These are phyloP conservation scores for Fermentozyma sake DNA, from an alignment of 1,139 yeast genomes.

Conservation along the genomic window DNA sequence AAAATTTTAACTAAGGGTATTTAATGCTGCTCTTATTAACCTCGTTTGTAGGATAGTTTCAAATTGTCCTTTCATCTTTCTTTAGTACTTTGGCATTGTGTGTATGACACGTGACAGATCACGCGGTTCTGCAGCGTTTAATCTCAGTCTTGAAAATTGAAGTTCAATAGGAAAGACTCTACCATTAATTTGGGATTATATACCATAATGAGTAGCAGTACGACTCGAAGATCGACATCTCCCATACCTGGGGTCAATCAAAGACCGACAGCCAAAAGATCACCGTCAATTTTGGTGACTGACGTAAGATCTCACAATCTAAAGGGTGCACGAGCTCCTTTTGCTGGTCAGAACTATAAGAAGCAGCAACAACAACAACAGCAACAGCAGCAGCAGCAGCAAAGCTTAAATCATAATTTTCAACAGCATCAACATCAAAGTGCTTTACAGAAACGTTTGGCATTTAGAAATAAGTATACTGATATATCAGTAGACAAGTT, in stretches of 20 bases:
- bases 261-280: conserved; percentile 75
- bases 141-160: too few species aligned
- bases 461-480: conserved; percentile 48
- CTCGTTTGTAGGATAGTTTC: too few species aligned
- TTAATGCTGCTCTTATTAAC: too few species aligned
- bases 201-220: too few species aligned
- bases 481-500: conserved; percentile 70
- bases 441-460: conserved; percentile 24
- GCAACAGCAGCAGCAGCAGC: conserved; percentile 9
- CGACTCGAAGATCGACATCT: too few species aligned
- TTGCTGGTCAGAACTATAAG: conserved; percentile 59
- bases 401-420: conserved; percentile 8
- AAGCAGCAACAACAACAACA: conserved; percentile 26
- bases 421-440: conserved; percentile 16
- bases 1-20: too few species aligned
- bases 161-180: too few species aligned
- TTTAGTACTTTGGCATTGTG: too few species aligned
- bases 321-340: conserved; percentile 73
- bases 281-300: conserved; percentile 91
- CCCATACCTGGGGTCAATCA: conserved; percentile 5
- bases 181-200: too few species aligned
- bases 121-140: too few species aligned
- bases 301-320: conserved; percentile 65
- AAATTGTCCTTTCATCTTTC: too few species aligned
- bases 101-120: too few species aligned